A percentile compares a stretch with the other conserved stretches of the same genome.
These are phyloP conservation scores for Dactylellina cionopaga DNA, from an alignment of 2,329 filamentous ascomycete species.

Conservation along the genomic window DNA sequence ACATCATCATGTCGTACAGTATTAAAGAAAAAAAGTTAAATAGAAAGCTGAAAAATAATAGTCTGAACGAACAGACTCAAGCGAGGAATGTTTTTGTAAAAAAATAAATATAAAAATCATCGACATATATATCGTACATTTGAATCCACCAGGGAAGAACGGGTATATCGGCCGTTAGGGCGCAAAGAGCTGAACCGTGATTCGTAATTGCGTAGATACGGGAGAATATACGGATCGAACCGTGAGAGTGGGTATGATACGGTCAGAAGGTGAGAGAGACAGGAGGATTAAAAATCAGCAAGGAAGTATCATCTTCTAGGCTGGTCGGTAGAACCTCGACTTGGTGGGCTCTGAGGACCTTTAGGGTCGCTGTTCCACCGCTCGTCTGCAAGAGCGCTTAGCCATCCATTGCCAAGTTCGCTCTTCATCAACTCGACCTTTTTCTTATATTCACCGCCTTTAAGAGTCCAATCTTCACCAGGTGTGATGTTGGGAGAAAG, in stretches of 20 bases:
- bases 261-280: neutral
- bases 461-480: conserved; percentile 70
- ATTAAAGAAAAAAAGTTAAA: conserved; percentile 28
- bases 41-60: conserved; percentile 17
- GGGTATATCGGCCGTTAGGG: conserved; percentile 41
- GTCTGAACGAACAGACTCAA: conserved; percentile 41
- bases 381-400: conserved; percentile 85
- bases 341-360: conserved; percentile 58
- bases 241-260: neutral
- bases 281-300: conserved; percentile 55
- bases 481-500: conserved; percentile 47
- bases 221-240: conserved; percentile 6
- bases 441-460: conserved; percentile 82
- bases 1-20: conserved; percentile 52
- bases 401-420: conserved; percentile 86
- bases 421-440: conserved; percentile 87
- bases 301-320: conserved; percentile 58
- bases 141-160: conserved; percentile 41
- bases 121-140: conserved; percentile 52
- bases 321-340: conserved; percentile 57
- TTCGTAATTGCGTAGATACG: conserved; percentile 32
- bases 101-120: conserved; percentile 14
- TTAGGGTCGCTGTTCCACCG: conserved; percentile 64
- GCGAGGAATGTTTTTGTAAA: conserved; percentile 24
- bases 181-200: conserved; percentile 35